Conservation (phyloP, 768 basidiomycete genomes). For the Tulasnella sp. region DNA sequence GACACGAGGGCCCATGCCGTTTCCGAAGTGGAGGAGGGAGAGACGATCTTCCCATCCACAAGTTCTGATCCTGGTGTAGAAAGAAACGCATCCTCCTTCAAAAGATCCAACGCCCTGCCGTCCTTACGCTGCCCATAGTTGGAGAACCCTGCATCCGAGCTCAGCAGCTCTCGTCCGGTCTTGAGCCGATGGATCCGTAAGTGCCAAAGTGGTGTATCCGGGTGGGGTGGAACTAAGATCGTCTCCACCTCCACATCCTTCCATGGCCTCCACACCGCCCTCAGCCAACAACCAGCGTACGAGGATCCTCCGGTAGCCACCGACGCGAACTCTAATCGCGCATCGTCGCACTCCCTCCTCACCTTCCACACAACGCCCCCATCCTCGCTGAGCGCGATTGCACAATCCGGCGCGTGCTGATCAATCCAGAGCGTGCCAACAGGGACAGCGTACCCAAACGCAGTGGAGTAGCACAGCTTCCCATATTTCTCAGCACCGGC, state of each 20-base stretch:
- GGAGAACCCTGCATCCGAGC: conserved; percentile 61
- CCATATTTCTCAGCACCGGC: conserved; percentile 72
- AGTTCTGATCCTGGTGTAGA: conserved; percentile 27
- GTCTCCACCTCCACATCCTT: conserved; percentile 61
- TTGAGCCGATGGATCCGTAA: conserved; percentile 53
- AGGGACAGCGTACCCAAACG: conserved; percentile 67
- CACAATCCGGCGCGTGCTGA: conserved; percentile 58
- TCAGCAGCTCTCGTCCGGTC: conserved; percentile 38
- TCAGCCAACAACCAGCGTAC: conserved; percentile 37
- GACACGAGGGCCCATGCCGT: conserved; percentile 35
- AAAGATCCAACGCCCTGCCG: conserved; percentile 46
- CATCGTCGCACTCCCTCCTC: conserved; percentile 50
- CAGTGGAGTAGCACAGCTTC: conserved; percentile 64
- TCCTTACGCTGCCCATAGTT: conserved; percentile 56
- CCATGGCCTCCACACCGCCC: conserved; percentile 69
- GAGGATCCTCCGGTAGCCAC: conserved; percentile 27
- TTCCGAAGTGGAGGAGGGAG: background rate
- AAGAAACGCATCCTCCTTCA: conserved; percentile 26
- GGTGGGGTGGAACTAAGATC: conserved; percentile 55
- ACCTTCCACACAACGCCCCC: conserved; percentile 63
- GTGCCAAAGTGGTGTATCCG: conserved; percentile 52
- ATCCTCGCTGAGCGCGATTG: conserved; percentile 60
- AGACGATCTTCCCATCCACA: too few species aligned
- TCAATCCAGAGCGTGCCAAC: conserved; percentile 56
- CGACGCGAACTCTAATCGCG: conserved; percentile 24